phyloP scores from a whole-genome alignment of 371 early-diverging fungal genomes.

The Lichtheimia hyalospora region DNA sequence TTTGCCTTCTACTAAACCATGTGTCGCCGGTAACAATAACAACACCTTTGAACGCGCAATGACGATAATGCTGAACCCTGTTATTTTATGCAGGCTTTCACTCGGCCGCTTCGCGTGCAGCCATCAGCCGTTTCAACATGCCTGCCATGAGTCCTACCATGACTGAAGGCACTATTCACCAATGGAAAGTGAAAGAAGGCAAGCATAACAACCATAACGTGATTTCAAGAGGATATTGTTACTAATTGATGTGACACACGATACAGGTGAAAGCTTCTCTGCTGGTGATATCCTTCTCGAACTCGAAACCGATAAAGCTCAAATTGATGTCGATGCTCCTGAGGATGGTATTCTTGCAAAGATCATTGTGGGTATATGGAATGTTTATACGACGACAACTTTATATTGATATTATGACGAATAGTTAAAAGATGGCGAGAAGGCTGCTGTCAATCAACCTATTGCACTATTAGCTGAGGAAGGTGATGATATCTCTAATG shows the following conservation, averaged over 20 bases:
- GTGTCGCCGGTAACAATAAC: slow-evolving; percentile 3
- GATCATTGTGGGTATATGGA: slow-evolving; percentile 65
- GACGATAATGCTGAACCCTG: neutral
- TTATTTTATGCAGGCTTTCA: slow-evolving; percentile 46
- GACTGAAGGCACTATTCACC: slow-evolving; percentile 92
- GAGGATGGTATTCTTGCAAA: slow-evolving; percentile 95
- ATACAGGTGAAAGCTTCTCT: slow-evolving; percentile 74
- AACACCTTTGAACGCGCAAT: too few relatives aligned
- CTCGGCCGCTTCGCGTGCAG: slow-evolving; percentile 54
- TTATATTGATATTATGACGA: slow-evolving; percentile 12
- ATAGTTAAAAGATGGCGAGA: slow-evolving; percentile 58
- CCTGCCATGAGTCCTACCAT: slow-evolving; percentile 98
- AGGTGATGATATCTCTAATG: slow-evolving; percentile 80
- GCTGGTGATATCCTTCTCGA: slow-evolving; percentile 91
- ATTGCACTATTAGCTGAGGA: slow-evolving; percentile 90
- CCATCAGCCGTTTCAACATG: slow-evolving; percentile 77
- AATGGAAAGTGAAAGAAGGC: slow-evolving; percentile 88
- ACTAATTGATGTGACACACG: neutral
- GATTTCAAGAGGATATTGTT: neutral
- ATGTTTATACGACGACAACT: slow-evolving; percentile 19
- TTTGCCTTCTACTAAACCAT: slow-evolving; percentile 5
- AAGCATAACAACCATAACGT: slow-evolving; percentile 7
- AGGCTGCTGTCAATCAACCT: slow-evolving; percentile 66
- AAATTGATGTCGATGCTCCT: slow-evolving; percentile 95
- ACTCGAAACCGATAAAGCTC: slow-evolving; percentile 97